A percentile compares a stretch with the other conserved stretches of the same genome.
phyloP scores from a whole-genome alignment of 208 protist genomes.

The Spongospora subterranea region DNA sequence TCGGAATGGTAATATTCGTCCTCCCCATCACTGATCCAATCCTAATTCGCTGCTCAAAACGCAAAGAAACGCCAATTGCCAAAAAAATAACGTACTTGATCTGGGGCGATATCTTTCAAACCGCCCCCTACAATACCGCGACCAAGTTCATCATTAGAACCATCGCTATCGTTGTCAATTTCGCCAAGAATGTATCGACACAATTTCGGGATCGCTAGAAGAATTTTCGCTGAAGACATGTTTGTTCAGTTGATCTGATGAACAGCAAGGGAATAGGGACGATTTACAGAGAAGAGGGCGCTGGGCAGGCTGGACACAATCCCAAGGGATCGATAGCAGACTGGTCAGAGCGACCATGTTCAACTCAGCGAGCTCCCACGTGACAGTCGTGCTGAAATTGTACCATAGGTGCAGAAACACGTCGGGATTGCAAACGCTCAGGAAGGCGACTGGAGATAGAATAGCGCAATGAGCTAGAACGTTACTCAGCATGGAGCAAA shows the following conservation, averaged over 20 bases:
- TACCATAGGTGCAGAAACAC: not conserved
- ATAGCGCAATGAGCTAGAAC: not conserved
- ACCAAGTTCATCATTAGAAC: not conserved
- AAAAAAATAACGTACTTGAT: too few species aligned
- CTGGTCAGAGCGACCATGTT: not conserved
- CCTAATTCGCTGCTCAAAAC: too few species aligned
- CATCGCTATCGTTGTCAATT: not conserved
- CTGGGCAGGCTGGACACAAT: not conserved
- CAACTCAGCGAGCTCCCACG: not conserved
- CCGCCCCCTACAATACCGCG: too few species aligned
- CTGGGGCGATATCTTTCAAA: not conserved
- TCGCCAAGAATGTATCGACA: not conserved
- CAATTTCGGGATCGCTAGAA: not conserved
- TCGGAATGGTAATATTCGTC: not conserved
- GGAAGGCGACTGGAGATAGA: not conserved
- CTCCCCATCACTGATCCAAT: not conserved
- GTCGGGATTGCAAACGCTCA: not conserved
- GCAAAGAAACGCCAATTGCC: too few species aligned
- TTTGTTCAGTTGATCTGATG: too few species aligned
- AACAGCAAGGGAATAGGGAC: not conserved
- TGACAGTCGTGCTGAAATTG: not conserved
- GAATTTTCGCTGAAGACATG: not conserved
- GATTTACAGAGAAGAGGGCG: not conserved
- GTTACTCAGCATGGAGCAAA: not conserved
- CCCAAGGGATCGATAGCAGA: not conserved